Base-by-base conservation (phyloP, 2,329 filamentous ascomycete genomes). In the Pseudogymnoascus sp. region DNA sequence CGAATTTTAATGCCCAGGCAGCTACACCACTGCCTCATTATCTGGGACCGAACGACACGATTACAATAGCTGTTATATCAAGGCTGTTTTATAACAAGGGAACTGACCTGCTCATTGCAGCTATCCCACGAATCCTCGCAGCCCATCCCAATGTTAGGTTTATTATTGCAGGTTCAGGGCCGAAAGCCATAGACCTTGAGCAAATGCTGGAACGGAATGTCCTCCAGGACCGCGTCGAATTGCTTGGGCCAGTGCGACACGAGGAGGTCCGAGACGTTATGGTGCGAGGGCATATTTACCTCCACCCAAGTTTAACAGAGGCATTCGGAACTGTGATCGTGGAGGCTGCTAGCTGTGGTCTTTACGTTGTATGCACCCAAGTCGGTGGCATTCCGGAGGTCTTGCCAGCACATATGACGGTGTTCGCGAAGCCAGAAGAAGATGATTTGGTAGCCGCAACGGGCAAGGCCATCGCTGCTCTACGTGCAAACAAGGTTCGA, bases 21-120 rank as follows among this genome's bases (percentile, higher is more conserved):
- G 73, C 74, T 9, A 79, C 80, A 5, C 76, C 81, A 8, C 81
- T 86, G 0, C 84, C 86, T 3, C 86, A 86, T 60, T 85, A 85
- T 6, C 81, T 96, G 2, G 89, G 89, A 0, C 90, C 92, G 0
- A 82, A 90, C 65, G 93, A 97, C 68, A 88, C 86, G 9, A 93
- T 99, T 69, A 97, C 92, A 6, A 97, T 99, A 62, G 91, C 99
- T 1, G 93, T 99, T 18, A 96, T 99, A 64, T 97, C 92, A 7
- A 90, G 94, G 18, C 85, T 99, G 1, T 99, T 97, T 75, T 97
- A 97, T 76, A 99, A 99, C 76, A 99, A 99, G 74, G 94, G 94
- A 63, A 97, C 91, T 1, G 95, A 99, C 73, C 84, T 99, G 0
- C 83, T 99, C n/a, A 96, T 96, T 22, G 94, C 93, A 9, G 91